Evolutionary conservation across 2,329 filamentous ascomycete species (phyloP), one percentile per base, ranked within the genome.

Genomic region (Trichoderma endophyticum): DNA sequence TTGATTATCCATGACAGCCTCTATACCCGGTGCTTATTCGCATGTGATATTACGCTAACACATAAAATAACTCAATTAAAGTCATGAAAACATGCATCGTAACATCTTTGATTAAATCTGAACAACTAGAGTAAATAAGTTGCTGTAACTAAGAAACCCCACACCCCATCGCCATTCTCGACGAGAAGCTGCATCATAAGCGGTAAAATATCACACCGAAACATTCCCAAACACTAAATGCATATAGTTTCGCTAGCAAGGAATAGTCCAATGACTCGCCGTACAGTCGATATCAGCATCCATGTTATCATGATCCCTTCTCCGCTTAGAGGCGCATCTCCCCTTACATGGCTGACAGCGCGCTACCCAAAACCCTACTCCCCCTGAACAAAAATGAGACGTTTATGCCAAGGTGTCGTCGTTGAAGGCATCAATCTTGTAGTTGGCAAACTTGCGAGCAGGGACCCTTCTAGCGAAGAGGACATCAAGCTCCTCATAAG

Each of bases 401-500:
- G 21, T 39, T 28, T 56, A 63, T 30, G 59, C 59, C 32, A 70
- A 11, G 9, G 48, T 32, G 21, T 70, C 68, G 15, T 70, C 68
- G 6, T 63, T 61, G 14, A 70, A 70, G 11, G 68, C 59, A 15
- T 70, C 68, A 14, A 70, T 62, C 43, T 63, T 63, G 18, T 70
- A 70, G 77, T 73, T 67, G 14, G 80, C 76, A 70, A 81, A 82
- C 57, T 78, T 77, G 68, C 79, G 77, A 24, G 80, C 79, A 7
- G 79, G 56, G 7, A 82, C 75, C 14, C 72, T 71, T 62, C 76
- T 72, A 64, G 80, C 79, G 61, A 81, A 81, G 6, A 81, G 76
- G 65, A 79, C 32, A 63, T 82, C 80, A 54, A 81, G 71, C 74
- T 85, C 83, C 4, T 82, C 84, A 73, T 84, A 85, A 1, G 83